These are phyloP conservation scores for Bipolaris oryzae DNA, from an alignment of 2,329 filamentous ascomycete genomes.

Conservation along the genomic window DNA sequence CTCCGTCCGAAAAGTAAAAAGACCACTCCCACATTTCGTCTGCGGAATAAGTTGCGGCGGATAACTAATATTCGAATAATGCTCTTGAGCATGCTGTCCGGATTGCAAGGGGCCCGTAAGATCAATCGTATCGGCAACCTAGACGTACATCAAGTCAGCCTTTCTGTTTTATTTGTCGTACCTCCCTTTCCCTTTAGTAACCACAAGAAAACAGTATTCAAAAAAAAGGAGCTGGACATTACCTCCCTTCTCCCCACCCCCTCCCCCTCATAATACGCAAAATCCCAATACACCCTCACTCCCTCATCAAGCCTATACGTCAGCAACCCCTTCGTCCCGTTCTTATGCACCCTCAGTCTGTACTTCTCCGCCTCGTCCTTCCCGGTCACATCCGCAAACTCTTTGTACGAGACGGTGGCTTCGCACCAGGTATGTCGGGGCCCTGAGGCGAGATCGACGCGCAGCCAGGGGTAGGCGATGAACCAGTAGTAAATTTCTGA, in stretches of 20 bases:
- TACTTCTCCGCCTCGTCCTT: constrained; percentile 15
- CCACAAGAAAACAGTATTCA: too few relatives aligned
- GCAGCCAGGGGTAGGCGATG: constrained; percentile 25
- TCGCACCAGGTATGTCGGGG: constrained; percentile 27
- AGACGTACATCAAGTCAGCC: not conserved
- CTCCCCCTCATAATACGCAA: constrained; percentile 19
- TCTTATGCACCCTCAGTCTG: constrained; percentile 26
- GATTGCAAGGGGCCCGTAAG: constrained; percentile 15
- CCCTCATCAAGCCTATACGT: constrained; percentile 24
- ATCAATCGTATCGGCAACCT: not conserved
- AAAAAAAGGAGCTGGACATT: too few relatives aligned
- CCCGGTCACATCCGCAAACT: constrained; percentile 6
- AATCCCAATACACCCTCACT: constrained; percentile 20
- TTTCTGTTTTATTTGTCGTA: too few relatives aligned
- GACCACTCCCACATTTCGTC: constrained; percentile 17
- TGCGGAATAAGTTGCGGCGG: constrained; percentile 14
- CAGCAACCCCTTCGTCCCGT: constrained; percentile 20
- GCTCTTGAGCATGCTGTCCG: constrained; percentile 7
- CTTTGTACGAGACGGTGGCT: constrained; percentile 23
- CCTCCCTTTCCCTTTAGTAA: too few relatives aligned
- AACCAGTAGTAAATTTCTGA: constrained; percentile 31
- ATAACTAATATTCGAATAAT: constrained; percentile 8
- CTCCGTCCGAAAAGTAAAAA: constrained; percentile 22
- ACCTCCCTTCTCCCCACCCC: constrained; percentile 8
- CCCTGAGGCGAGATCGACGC: constrained; percentile 8